These are phyloP conservation scores for Kodamaea neixiangensis DNA, from an alignment of 805 yeast genomes.

Conservation along the genomic window DNA sequence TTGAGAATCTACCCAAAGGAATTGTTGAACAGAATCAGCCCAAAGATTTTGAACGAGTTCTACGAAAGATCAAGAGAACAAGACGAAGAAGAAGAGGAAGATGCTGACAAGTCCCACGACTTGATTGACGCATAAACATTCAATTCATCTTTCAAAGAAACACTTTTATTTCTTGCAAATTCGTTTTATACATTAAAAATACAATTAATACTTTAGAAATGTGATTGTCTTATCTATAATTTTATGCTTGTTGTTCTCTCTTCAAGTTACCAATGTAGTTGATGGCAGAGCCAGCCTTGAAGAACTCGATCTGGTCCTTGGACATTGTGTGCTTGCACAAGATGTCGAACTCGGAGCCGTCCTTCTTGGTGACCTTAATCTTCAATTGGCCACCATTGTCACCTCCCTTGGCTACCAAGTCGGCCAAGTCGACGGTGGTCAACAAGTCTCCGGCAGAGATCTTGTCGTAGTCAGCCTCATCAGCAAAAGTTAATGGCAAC, in stretches of 20 bases:
- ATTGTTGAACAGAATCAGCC: constrained; percentile 96
- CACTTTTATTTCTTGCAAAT: constrained; percentile 4
- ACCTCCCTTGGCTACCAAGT: constrained; percentile 79
- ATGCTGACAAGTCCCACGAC: constrained; percentile 41
- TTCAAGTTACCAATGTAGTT: constrained; percentile 75
- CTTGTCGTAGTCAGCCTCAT: constrained; percentile 86
- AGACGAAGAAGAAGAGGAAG: constrained; percentile 44
- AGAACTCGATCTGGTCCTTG: constrained; percentile 90
- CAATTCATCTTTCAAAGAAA: constrained; percentile 7
- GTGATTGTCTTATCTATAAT: neutral
- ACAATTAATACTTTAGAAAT: constrained; percentile 3
- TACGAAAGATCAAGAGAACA: constrained; percentile 85
- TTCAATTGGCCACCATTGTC: constrained; percentile 81
- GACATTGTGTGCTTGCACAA: constrained; percentile 95
- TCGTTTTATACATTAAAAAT: constrained; percentile 5
- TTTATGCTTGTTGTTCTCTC: constrained; percentile 11
- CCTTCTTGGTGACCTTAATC: constrained; percentile 70
- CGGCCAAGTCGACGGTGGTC: constrained; percentile 71
- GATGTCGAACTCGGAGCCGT: constrained; percentile 70
- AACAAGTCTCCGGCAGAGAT: constrained; percentile 75
- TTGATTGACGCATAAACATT: constrained; percentile 40
- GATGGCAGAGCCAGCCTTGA: constrained; percentile 97
- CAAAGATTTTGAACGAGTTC: constrained; percentile 93
- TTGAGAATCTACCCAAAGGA: constrained; percentile 99
- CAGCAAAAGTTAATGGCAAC: constrained; percentile 89